Evolutionary conservation across 495 filamentous ascomycete genomes (phyloP).

Genomic region (Neurospora africana): DNA sequence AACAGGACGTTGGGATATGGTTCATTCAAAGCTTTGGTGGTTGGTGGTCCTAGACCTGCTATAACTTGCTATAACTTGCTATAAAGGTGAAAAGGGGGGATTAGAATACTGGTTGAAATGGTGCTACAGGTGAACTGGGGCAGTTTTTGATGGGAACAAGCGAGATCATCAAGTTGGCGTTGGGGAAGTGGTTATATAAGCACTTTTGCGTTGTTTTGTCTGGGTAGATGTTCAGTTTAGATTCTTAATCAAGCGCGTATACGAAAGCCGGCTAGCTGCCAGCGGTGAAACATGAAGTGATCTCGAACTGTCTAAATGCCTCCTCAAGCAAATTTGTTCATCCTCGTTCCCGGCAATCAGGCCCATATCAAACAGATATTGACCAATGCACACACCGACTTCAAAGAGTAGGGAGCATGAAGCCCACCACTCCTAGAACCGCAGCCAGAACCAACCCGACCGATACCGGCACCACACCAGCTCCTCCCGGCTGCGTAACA

Average conservation of each 20-base stretch:
- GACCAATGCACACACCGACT: not conserved
- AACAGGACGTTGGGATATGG: not conserved
- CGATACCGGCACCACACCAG: not conserved
- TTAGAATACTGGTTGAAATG: not conserved
- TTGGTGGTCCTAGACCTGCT: not conserved
- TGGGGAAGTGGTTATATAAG: not conserved
- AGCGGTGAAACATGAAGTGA: not conserved
- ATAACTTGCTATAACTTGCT: not conserved
- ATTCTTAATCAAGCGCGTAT: not conserved
- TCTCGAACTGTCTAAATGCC: not conserved
- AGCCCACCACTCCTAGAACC: not conserved
- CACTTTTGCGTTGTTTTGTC: not conserved
- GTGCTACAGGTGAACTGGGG: not conserved
- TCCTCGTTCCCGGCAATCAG: not conserved
- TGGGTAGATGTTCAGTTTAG: not conserved
- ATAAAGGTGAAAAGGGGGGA: not conserved
- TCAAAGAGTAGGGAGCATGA: not conserved
- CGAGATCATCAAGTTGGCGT: not conserved
- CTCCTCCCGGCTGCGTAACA: not conserved
- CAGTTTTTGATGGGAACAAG: not conserved
- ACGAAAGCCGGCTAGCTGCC: not conserved
- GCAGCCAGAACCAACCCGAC: not conserved
- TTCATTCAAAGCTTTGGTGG: not conserved
- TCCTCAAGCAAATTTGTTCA: not conserved
- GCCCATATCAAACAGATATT: too few relatives aligned